Base-by-base conservation (phyloP, 176 grass and related monocot genomes). In the Oryza rufipogon region DNA sequence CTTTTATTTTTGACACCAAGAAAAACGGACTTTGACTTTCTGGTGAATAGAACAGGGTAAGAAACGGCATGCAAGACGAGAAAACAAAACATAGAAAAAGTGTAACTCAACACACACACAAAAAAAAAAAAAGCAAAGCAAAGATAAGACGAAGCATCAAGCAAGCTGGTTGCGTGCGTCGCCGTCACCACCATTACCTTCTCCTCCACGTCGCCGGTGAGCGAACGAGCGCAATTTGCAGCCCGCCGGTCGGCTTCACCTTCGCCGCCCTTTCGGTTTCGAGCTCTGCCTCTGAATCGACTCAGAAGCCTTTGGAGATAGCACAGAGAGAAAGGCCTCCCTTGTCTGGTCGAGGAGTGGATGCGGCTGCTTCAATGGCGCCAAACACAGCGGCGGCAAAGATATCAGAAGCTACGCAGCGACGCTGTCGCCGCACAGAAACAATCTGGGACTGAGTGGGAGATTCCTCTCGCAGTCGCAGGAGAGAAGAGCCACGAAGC, bases 91-190 rank as follows among this genome's bases (percentile, higher is more conserved):
- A 33, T 4, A 17, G 38, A 64, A 16, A 51, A 66, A 12, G 42
- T 45, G 1, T 39, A 75, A 51, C 44, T n/a, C 41, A 47, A 49
- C 47, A 14, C 3, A 49, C 30, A 32, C 30, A 32, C 28, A 30
- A 49, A 0, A 49, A 2, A 14, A 8, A 8, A 7, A 28, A 25
- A 74, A 2, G 23, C 16, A 47, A 20, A 33, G 58, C 7, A n/a
- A 63, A n/a, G 70, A 65, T 25, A 61, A n/a, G 71, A 66, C 39
- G 58, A 33, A 64, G 58, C 47, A 33, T 20, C 73, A 48, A 36
- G 64, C 74, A 82, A 41, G 80, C 69, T 42, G 20, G 56, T 63
- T 23, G 32, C 49, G 79, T 17, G 28, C 71, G 60, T 51, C 71
- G 30, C 19, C 15, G 26, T 22, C 77, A 11, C 25, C 25, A 19